A percentile compares a stretch with the other conserved stretches of the same genome.
Conservation (phyloP, 2,329 filamentous ascomycete species). For the Exophiala alcalophila region DNA sequence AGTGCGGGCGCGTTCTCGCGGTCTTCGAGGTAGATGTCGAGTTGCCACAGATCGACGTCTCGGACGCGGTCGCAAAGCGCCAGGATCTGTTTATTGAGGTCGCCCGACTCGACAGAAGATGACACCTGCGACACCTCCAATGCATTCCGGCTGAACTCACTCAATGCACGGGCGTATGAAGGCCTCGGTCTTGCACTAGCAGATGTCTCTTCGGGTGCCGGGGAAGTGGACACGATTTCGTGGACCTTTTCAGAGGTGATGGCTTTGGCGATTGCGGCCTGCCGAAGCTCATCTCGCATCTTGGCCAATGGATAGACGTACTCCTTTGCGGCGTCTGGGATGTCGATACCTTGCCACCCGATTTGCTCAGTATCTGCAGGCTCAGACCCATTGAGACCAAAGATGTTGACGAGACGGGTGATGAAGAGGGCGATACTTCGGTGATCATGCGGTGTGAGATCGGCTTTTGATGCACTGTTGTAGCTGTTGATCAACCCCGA, state of each 20-base stretch:
- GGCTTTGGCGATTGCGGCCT: constrained; percentile 51
- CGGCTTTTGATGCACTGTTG: constrained; percentile 56
- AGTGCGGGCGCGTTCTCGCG: constrained; percentile 67
- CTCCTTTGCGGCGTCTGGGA: constrained; percentile 57
- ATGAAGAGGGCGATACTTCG: constrained; percentile 69
- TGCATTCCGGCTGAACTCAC: constrained; percentile 32
- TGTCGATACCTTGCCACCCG: constrained; percentile 64
- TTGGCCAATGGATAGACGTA: constrained; percentile 59
- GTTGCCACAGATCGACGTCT: constrained; percentile 74
- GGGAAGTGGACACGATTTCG: constrained; percentile 38
- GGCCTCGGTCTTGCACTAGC: constrained; percentile 25
- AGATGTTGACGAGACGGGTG: constrained; percentile 77
- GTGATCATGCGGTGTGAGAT: constrained; percentile 48
- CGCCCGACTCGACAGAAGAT: constrained; percentile 47
- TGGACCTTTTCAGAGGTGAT: constrained; percentile 41
- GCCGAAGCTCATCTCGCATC: constrained; percentile 57
- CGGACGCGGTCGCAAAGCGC: constrained; percentile 75
- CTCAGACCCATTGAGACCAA: constrained; percentile 62
- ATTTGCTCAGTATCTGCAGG: constrained; percentile 43
- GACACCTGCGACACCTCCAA: constrained; percentile 52
- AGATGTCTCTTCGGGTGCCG: constrained; percentile 27
- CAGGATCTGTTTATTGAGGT: constrained; percentile 69
- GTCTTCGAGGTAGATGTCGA: constrained; percentile 87
- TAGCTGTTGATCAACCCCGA: constrained; percentile 73
- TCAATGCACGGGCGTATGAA: constrained; percentile 27